Base-by-base conservation (phyloP, 371 early-diverging fungal genomes). In the Sporodiniella umbellata region DNA sequence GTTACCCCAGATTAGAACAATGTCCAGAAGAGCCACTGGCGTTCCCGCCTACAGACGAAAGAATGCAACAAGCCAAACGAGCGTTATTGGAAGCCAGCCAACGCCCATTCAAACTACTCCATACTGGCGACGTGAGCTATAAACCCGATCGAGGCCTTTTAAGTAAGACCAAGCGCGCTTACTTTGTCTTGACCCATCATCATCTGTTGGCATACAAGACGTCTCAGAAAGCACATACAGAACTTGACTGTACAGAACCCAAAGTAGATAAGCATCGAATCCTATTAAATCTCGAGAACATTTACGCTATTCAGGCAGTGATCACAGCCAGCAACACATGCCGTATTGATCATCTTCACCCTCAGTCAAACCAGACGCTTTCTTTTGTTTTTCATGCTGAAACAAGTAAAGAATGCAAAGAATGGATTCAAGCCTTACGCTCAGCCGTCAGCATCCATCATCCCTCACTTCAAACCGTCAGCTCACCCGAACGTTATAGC, bases 331-430 rank as follows among this genome's bases (percentile, higher is more conserved):
- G 42, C 0, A 17, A 52, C 39, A 51, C 62, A 1, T 57, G 68
- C 17, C 66, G 73, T 3, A 58, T 72, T 1, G 73, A 72, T 12
- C 56, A 69, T 18, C 26, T 67, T 21, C 62, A 72, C 19, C 62
- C 64, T 3, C 54, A 54, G 5, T 60, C 69, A 1, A 35, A 52
- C 7, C 67, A 63, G 18, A 30, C 60, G 0, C 44, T 58, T 0
- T 44, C 48, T 1, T 49, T 63, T 26, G 48, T 43, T 4, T 22
- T 66, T 4, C 57, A 64, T 1, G 61, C 42, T 0, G 67, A 64
- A 1, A 46, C 53, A 0, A 22, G 46, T 0, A 55, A 56, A 0
- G 64, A 69, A 26, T 45, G 57, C n/a, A 33, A 40, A 23, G 56
- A 57, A 42, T 72, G 73, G 73, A 42, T 72, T 28, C 42, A 64